Percentiles rank a stretch among this genome's conserved stretches.
phyloP scores from a whole-genome alignment of 2,329 filamentous ascomycete genomes.

The Ascochyta viciae-villosae region DNA sequence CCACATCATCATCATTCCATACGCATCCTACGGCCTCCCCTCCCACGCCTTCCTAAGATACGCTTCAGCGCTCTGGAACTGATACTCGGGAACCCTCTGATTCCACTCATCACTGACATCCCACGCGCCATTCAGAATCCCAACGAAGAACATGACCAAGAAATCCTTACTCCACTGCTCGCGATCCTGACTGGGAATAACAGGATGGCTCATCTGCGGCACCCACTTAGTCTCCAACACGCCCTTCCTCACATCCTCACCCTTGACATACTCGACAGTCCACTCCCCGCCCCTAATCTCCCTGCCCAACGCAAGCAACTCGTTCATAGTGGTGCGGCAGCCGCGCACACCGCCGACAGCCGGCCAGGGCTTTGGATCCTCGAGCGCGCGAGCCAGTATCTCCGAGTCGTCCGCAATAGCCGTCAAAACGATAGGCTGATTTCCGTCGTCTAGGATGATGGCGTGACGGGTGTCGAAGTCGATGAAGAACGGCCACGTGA shows the following conservation, averaged over 20 bases:
- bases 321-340: conserved; percentile 30
- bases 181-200: conserved; percentile 47
- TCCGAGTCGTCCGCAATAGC: conserved; percentile 33
- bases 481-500: conserved; percentile 45
- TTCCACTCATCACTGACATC: conserved; percentile 57
- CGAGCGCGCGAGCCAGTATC: conserved; percentile 36
- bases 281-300: conserved; percentile 42
- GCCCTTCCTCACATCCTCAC: conserved; percentile 58
- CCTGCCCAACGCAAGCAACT: conserved; percentile 39
- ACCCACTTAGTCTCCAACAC: conserved; percentile 52
- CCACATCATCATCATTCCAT: too few species aligned
- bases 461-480: conserved; percentile 38
- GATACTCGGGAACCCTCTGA: conserved; percentile 53
- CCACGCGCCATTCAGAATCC: conserved; percentile 53
- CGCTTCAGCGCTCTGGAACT: conserved; percentile 52
- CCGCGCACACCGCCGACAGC: conserved; percentile 37
- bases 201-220: conserved; percentile 42
- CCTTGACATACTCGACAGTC: conserved; percentile 54
- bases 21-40: conserved; percentile 40
- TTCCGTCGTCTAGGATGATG: conserved; percentile 38
- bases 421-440: conserved; percentile 37
- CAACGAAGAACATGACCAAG: conserved; percentile 53
- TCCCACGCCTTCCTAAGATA: conserved; percentile 54
- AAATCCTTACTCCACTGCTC: conserved; percentile 48
- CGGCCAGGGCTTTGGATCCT: conserved; percentile 37